Evolutionary conservation across 1,139 yeast genomes (phyloP), one percentile per base, ranked within the genome.

Genomic region (Zygosaccharomyces pseudobailii): DNA sequence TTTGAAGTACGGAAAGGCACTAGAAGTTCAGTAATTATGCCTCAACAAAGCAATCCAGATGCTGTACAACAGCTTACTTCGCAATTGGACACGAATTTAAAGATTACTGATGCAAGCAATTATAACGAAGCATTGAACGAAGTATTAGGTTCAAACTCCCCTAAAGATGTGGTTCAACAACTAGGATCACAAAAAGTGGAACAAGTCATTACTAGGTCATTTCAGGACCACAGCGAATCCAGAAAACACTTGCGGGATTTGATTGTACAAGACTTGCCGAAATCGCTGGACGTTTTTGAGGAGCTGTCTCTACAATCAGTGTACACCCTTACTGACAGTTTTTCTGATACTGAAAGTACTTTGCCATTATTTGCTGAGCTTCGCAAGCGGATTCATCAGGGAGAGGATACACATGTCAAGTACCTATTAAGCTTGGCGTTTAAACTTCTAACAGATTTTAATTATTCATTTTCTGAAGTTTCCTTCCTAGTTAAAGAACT

Each of bases 151-250:
- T 36, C 42, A 6, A 20, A 22, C 13, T 25, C 42, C 10, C 38
- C 38, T 27, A 48, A 33, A 10, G 47, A 23, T 19, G 27, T 32
- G 5, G 6, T 36, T 20, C 24, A 31, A 10, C 21, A 32, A n/a
- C 25, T 37, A 13, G 28, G 47, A 3, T 34, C 49, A 19, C 49
- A 48, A 5, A 43, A 54, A 30, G 43, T 55, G 6, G 66, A 59
- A 42, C 50, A 51, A 24, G 48, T 61, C 2, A n/a, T 63, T 4
- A 49, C 46, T 3, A 52, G 65, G 42, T 53, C 65, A 2, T 59
- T 55, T 36, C 62, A 61, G 31, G 65, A 61, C 32, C 64, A 62
- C 47, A 46, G 47, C 10, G 58, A 52, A 23, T 55, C 64, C 4
- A 51, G 59, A 19, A 38, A 45, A 5, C 42, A 55, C 45, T 38